A percentile compares a stretch with the other conserved stretches of the same genome.
These are phyloP conservation scores for Eutrema heterophyllum DNA, from an alignment of 345 rosid species.

Conservation along the genomic window DNA sequence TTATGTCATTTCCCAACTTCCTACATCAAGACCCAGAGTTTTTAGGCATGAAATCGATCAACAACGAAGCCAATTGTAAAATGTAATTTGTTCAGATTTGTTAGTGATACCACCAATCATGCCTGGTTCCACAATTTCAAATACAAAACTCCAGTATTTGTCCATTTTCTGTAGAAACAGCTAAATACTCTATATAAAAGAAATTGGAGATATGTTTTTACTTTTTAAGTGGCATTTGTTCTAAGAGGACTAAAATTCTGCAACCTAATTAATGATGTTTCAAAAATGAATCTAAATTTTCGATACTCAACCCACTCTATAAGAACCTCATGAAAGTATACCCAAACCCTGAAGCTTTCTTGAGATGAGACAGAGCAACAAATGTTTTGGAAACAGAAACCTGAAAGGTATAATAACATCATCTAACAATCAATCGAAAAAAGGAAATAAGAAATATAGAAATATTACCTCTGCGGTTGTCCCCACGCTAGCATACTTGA, in stretches of 20 bases:
- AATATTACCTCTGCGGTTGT: slow-evolving; percentile 89
- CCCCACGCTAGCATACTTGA: slow-evolving; percentile 60
- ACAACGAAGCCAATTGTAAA: background rate
- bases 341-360: slow-evolving; percentile 2
- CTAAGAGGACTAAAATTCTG: background rate
- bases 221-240: background rate
- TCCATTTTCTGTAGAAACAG: background rate
- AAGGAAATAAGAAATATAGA: background rate
- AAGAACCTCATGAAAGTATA: background rate
- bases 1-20: background rate
- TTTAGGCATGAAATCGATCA: background rate
- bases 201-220: background rate
- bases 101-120: background rate
- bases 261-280: background rate
- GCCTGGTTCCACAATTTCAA: background rate
- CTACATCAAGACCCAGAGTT: background rate
- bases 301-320: background rate
- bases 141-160: background rate
- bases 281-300: background rate
- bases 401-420: background rate
- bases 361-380: background rate
- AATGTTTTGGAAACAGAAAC: background rate
- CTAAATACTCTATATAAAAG: background rate
- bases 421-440: background rate
- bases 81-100: background rate